Evolutionary conservation across 805 yeast species (phyloP), one percentile per base, ranked within the genome.

Genomic region (Scheffersomyces coipomensis): DNA sequence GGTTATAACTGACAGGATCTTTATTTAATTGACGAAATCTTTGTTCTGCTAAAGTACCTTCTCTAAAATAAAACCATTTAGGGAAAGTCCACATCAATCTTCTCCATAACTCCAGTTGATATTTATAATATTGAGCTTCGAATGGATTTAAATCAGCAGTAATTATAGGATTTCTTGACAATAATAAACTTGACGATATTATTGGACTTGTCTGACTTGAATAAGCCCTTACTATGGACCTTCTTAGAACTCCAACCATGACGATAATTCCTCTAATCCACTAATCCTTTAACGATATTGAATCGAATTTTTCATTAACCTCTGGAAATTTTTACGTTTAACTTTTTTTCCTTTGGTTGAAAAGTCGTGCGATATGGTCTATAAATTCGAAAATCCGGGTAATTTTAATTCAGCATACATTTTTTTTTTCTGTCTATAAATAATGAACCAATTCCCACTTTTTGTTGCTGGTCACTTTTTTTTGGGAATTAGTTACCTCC

Each of bases 31-130:
- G 79, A 38, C 82, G 66, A 64, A 80, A 91, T 51, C 78, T 79
- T 58, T 88, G 86, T 59, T 88, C 96, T 3, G 96, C 79, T 45
- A 93, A 71, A 1, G 97, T 84, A 45, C 98, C 98, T 52, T 78
- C 83, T 56, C 85, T 87, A 69, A 83, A 93, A 67, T 90, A 93
- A 58, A 81, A 90, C 78, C 88, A 88, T 51, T 84, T 81, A 4
- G 99, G 98, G 63, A 93, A 93, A 0, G 98, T 89, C 96, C 97
- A 89, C 96, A 90, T 89, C 49, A 93, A 73, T 53, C 98, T 77
- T 56, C 82, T 82, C 71, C 89, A 90, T 39, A 93, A 73, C 60
- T 87, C 95, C 37, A 80, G 78, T 62, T 90, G 96, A 60, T 93
- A 93, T 38, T 79, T 70, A 58, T 85, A 87, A 62, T 83, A 93